Percentiles rank a stretch among this genome's conserved stretches.
Conservation (phyloP, 148 eudicot species). For the Limonium bicolor region DNA sequence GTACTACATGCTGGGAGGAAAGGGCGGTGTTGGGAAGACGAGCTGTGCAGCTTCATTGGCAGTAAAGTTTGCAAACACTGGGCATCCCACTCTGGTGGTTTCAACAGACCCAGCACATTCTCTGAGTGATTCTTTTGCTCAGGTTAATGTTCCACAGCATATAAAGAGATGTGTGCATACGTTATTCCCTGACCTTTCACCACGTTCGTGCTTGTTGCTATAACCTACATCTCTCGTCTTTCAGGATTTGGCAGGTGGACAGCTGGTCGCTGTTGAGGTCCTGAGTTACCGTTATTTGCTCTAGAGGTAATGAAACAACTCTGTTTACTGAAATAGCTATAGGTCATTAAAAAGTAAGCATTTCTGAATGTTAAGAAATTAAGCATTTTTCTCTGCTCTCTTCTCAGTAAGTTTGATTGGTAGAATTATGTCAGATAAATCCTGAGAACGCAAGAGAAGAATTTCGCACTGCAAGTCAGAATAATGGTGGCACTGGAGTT, state of each 20-base stretch:
- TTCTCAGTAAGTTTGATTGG: constrained; percentile 12
- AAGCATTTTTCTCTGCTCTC: background rate
- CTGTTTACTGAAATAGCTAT: background rate
- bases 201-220: no score
- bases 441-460: constrained; percentile 93
- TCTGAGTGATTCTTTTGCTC: constrained; percentile 93
- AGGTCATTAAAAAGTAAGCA: no score
- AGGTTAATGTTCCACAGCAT: constrained; percentile 37
- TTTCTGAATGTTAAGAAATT: background rate
- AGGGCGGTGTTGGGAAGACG: constrained; percentile 97
- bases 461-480: constrained; percentile 53
- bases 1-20: constrained; percentile 93
- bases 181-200: no score
- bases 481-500: constrained; percentile 63
- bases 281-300: constrained; percentile 65
- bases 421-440: constrained; percentile 50
- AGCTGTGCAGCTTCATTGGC: constrained; percentile 99
- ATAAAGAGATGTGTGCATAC: background rate
- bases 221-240: no score
- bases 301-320: constrained; percentile 47
- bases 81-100: constrained; percentile 95
- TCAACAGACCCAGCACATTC: constrained; percentile 99
- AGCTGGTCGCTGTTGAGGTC: constrained; percentile 83
- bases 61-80: constrained; percentile 92
- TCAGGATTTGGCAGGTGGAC: constrained; percentile 89